Evolutionary conservation across 2,329 filamentous ascomycete genomes (phyloP).

Genomic region (Alternaria brassicae): DNA sequence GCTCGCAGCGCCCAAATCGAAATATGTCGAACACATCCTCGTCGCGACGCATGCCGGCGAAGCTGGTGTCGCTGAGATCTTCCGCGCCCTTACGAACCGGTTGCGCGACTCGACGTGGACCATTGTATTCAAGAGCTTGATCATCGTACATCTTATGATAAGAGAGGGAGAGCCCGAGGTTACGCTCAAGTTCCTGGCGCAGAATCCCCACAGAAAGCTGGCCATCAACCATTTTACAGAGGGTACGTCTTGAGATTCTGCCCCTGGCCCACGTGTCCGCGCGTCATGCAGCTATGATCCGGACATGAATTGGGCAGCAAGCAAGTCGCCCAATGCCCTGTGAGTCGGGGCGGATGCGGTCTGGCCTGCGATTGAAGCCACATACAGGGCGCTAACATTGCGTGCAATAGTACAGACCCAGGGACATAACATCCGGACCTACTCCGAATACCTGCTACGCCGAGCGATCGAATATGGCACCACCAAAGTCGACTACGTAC

Average conservation of each 20-base stretch:
- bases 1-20: constrained; percentile 96
- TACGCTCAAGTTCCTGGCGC: constrained; percentile 82
- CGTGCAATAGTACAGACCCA: constrained; percentile 83
- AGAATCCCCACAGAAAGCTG: constrained; percentile 77
- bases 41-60: constrained; percentile 94
- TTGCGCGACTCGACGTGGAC: constrained; percentile 98
- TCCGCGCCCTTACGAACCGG: constrained; percentile 86
- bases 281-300: constrained; percentile 1
- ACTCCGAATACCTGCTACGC: constrained; percentile 84
- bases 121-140: constrained; percentile 97
- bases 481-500: constrained; percentile 89
- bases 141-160: constrained; percentile 97
- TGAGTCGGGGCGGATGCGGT: background rate
- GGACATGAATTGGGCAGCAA: constrained; percentile 5
- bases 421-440: constrained; percentile 91
- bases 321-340: background rate
- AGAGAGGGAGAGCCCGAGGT: constrained; percentile 90
- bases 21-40: constrained; percentile 98
- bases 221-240: constrained; percentile 92
- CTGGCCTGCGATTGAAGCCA: background rate
- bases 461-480: constrained; percentile 82
- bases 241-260: constrained; percentile 64
- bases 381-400: constrained; percentile 47
- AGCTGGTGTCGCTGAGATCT: constrained; percentile 93
- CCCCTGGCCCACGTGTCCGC: background rate